These are phyloP conservation scores for Chalaropsis ovoidea DNA, from an alignment of 2,329 filamentous ascomycete genomes.

Conservation along the genomic window DNA sequence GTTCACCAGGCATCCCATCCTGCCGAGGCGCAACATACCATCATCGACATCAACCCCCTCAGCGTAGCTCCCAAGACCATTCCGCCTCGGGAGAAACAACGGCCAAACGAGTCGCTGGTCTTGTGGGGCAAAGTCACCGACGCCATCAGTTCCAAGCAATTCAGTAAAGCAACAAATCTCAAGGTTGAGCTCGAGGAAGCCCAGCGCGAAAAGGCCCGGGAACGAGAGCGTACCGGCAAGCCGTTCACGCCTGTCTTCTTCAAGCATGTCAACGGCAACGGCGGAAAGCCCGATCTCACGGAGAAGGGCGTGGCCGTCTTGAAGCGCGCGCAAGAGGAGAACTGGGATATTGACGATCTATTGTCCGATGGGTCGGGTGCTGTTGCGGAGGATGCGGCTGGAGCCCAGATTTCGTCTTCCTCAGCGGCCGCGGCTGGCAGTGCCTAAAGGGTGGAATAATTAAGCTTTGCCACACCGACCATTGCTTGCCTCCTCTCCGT, in stretches of 20 bases:
- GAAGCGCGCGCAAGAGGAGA: conserved; percentile 43
- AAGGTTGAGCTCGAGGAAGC: conserved; percentile 89
- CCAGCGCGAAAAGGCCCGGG: conserved; percentile 74
- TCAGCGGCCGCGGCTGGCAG: not conserved
- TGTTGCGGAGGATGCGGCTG: conserved; percentile 20
- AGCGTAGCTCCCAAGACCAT: conserved; percentile 66
- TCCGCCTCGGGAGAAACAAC: conserved; percentile 66
- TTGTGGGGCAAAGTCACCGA: conserved; percentile 84
- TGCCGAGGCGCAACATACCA: conserved; percentile 54
- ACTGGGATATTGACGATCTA: conserved; percentile 43
- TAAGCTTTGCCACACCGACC: not conserved
- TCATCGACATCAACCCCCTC: conserved; percentile 83
- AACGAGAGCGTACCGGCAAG: conserved; percentile 58
- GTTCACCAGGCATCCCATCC: conserved; percentile 37
- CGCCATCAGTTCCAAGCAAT: conserved; percentile 76
- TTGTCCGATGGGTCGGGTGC: conserved; percentile 29
- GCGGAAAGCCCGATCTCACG: conserved; percentile 46
- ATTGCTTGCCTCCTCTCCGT: not conserved
- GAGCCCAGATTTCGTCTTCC: conserved; percentile 5
- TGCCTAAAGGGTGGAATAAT: not conserved
- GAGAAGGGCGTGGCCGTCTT: conserved; percentile 44
- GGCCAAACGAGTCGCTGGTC: conserved; percentile 77
- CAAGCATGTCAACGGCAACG: conserved; percentile 47
- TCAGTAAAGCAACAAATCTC: conserved; percentile 66
- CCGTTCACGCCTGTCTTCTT: conserved; percentile 88